Conservation (phyloP, 352 stramenopile genomes). For the Poterioochromonas sp. region DNA sequence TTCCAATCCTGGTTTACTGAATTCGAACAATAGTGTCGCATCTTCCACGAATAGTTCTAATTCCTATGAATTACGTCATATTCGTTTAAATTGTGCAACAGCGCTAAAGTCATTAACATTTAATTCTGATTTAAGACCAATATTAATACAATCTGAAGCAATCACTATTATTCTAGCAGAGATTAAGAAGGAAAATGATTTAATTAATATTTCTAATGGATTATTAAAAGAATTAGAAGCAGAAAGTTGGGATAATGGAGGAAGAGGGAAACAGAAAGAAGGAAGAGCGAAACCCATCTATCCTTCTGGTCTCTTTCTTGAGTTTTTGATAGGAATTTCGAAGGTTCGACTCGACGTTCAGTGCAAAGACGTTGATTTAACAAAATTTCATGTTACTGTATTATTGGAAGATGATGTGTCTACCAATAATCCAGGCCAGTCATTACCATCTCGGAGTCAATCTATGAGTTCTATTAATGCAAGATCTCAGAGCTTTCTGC, state of each 20-base stretch:
- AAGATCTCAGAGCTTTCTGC: too few relatives aligned
- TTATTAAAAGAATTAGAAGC: constrained; percentile 34
- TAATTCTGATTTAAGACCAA: background rate
- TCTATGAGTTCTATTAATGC: background rate
- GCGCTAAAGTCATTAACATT: constrained; percentile 23
- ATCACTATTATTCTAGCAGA: constrained; percentile 29
- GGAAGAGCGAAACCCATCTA: background rate
- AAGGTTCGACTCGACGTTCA: background rate
- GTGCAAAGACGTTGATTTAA: background rate
- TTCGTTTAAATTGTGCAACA: constrained; percentile 24
- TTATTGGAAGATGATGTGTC: constrained; percentile 1
- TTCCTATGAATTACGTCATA: background rate
- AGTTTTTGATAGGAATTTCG: constrained; percentile 19
- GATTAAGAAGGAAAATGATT: background rate
- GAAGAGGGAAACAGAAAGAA: constrained; percentile 13
- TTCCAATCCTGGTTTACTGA: too few relatives aligned
- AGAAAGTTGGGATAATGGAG: constrained; percentile 30
- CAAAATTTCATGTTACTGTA: constrained; percentile 20
- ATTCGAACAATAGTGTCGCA: background rate
- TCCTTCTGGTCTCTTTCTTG: background rate
- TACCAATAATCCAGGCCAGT: background rate
- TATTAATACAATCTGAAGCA: background rate
- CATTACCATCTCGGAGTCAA: background rate
- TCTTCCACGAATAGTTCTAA: background rate
- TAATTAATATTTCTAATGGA: background rate